These are phyloP conservation scores for Clathrospora elynae DNA, from an alignment of 2,329 filamentous ascomycete genomes.

Conservation along the genomic window DNA sequence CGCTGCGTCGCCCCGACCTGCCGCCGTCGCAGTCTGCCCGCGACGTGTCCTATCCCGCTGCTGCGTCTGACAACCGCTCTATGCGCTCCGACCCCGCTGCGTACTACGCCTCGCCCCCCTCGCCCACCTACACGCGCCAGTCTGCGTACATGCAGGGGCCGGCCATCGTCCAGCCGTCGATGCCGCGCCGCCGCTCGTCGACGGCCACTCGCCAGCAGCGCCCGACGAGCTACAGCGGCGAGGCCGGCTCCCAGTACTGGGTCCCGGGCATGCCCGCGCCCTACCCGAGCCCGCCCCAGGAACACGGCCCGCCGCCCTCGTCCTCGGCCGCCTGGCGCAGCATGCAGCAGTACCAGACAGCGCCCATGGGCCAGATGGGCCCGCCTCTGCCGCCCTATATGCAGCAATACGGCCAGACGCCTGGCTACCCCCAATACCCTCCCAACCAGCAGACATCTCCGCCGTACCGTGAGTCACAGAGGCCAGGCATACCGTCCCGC, in stretches of 20 bases:
- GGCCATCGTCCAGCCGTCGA: constrained; percentile 37
- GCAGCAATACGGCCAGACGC: constrained; percentile 15
- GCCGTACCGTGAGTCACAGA: constrained; percentile 26
- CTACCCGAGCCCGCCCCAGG: constrained; percentile 32
- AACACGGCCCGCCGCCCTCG: constrained; percentile 41
- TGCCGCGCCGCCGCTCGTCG: constrained; percentile 35
- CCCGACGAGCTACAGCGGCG: constrained; percentile 43
- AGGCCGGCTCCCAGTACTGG: constrained; percentile 26
- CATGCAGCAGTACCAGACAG: constrained; percentile 17
- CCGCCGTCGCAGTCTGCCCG: constrained; percentile 37
- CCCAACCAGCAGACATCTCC: constrained; percentile 22
- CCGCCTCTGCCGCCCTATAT: constrained; percentile 26
- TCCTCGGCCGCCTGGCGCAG: constrained; percentile 36
- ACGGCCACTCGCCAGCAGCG: constrained; percentile 31
- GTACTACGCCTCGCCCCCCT: constrained; percentile 33
- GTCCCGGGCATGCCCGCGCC: constrained; percentile 26
- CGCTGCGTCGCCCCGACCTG: constrained; percentile 21
- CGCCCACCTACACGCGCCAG: constrained; percentile 35
- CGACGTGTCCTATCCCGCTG: constrained; percentile 34
- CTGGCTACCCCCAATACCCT: constrained; percentile 16
- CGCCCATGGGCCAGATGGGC: constrained; percentile 19
- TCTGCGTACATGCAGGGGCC: constrained; percentile 31
- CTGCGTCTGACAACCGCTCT: constrained; percentile 32
- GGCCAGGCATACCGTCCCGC: constrained; percentile 30
- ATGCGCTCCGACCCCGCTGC: constrained; percentile 39